Evolutionary conservation across 148 eudicot genomes (phyloP), one percentile per base, ranked within the genome.

Genomic region (Silene conica): DNA sequence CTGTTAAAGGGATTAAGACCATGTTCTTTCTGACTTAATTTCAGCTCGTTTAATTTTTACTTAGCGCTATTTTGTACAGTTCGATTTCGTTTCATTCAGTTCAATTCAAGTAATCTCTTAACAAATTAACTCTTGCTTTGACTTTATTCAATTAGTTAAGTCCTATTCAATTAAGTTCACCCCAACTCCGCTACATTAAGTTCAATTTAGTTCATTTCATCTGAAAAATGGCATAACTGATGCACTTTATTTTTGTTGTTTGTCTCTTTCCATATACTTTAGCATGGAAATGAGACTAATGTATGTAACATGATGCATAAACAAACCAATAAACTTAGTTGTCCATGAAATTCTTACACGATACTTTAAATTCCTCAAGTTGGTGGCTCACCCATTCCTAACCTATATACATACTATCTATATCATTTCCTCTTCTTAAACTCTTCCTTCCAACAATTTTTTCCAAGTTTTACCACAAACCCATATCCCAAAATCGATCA

Each of bases 301-400:
- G n/a, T 67, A 48, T 67, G n/a, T 67, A 67, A 10, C 50, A 52
- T 13, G 12, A 28, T 65, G 34, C 9, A 74, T 28, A 38, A 20
- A 41, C 22, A 50, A 50, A 50, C 5, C 14, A 13, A 7, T 12
- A 50, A 50, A 12, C 3, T 50, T n/a, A n/a, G n/a, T n/a, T 63
- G 11, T 64, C 7, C 65, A 41, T 59, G 11, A 73, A 73, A 71
- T 64, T 70, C 78, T 80, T 62, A 46, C 72, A 77, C 70, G 70
- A n/a, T 73, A 63, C 62, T 56, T 38, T 21, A 64, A 58, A 58
- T 72, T 64, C 45, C 25, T 14, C n/a, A 76, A 79, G 82, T 73
- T 80, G 77, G 86, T 83, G 62, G 93, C 80, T 89, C 89, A 91
- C 85, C 97, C 67, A 91, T 86, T 81, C 72, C 74, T 77, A 56